Base-by-base conservation (phyloP, 805 yeast genomes). In the Pichia cephalocereana region DNA sequence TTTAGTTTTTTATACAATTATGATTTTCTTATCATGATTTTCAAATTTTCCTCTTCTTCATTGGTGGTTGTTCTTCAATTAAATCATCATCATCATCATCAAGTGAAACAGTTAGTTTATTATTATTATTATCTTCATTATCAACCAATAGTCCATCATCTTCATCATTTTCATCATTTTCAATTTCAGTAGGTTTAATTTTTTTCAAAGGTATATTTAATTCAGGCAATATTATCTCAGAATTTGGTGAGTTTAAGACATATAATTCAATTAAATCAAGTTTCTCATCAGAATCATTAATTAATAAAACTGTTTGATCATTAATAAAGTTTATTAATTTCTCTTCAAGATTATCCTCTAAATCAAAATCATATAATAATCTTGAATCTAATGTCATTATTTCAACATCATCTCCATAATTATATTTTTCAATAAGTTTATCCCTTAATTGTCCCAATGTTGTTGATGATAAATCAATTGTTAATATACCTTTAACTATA, bases 351-450 rank as follows among this genome's bases (percentile, higher is more conserved):
- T 91, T 82, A 58, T 90, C 98, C 44, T 87, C 96, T 62, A 86
- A 89, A 59, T 91, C 99, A 49, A 73, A 73, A 65, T 93, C 99
- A 56, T 86, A 87, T 9, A 93, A 62, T 51, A 93, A 70, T 54
- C 76, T 74, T 36, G 78, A 75, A 26, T 58, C 64, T 38, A 52
- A 48, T 12, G 62, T 51, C 27, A 82, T 68, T 19, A 83, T 74
- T 8, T 86, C 59, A 3, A 87, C 73, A 38, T 83, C 80, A 38
- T 72, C 80, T 1, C 67, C 77, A 59, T 79, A 86, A 0, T 70
- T 71, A 56, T 83, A 82, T 46, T 71, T 70, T 1, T 56, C 59
- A 28, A 70, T 62, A 5, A 90, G 58, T 3, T 66, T 54, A 3
- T 74, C 72, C 11, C 88, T 68, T 12, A 91, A 61, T n/a, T 75